Evolutionary conservation across 2,329 filamentous ascomycete species (phyloP).

Genomic region (Aureobasidium vineae): DNA sequence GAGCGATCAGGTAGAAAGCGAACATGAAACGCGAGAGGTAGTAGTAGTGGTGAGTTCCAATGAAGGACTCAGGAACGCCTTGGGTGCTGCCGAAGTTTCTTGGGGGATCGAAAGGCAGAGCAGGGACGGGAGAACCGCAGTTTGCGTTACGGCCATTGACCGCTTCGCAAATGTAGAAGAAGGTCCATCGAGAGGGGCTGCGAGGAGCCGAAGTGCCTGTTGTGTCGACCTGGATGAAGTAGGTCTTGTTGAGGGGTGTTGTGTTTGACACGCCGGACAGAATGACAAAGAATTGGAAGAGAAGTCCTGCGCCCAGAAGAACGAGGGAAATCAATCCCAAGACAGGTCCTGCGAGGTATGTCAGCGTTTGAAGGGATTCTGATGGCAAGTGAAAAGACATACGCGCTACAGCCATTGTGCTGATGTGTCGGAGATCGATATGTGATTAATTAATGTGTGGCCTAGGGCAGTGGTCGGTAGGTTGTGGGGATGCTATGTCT

Average conservation of each 20-base stretch:
- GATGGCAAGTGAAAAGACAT: conserved; percentile 18
- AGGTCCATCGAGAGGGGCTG: conserved; percentile 78
- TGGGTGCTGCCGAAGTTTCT: conserved; percentile 59
- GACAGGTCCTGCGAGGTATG: conserved; percentile 38
- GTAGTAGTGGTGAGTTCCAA: conserved; percentile 66
- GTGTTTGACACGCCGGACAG: conserved; percentile 57
- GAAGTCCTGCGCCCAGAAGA: conserved; percentile 59
- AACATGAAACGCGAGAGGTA: conserved; percentile 90
- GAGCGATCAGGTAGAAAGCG: conserved; percentile 81
- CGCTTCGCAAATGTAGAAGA: conserved; percentile 75
- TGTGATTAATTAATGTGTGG: conserved; percentile 11
- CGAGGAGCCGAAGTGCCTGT: conserved; percentile 58
- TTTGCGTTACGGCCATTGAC: conserved; percentile 54
- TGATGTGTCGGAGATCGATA: not conserved
- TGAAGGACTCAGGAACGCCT: conserved; percentile 55
- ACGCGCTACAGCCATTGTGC: conserved; percentile 29
- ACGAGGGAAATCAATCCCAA: conserved; percentile 59
- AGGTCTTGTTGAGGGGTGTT: conserved; percentile 68
- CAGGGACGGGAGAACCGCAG: conserved; percentile 63
- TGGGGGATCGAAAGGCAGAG: conserved; percentile 62
- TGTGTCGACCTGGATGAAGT: conserved; percentile 82
- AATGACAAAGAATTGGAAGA: conserved; percentile 65
- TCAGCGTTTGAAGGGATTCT: conserved; percentile 43
- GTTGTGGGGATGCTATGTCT: not conserved
- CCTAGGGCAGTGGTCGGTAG: conserved; percentile 5